Evolutionary conservation across 768 basidiomycete genomes (phyloP).

Genomic region (Leccinum disarticulatum): DNA sequence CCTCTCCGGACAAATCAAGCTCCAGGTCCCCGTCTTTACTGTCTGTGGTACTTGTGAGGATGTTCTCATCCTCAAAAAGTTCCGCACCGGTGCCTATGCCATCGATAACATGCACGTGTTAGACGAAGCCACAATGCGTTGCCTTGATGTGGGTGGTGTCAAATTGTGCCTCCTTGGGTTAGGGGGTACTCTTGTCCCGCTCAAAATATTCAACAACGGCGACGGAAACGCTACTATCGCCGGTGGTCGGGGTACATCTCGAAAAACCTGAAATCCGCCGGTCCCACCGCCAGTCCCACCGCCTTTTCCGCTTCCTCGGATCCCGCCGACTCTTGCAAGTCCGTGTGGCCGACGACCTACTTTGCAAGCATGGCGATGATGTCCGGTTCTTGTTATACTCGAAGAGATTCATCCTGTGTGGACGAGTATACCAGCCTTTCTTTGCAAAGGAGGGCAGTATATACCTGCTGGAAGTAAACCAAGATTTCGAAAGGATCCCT

Average conservation of each 20-base stretch:
- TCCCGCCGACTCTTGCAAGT: slow-evolving; percentile 64
- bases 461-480: slow-evolving; percentile 60
- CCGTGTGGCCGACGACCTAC: slow-evolving; percentile 42
- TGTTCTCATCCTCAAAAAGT: slow-evolving; percentile 88
- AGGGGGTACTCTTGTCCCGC: slow-evolving; percentile 91
- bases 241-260: slow-evolving; percentile 85
- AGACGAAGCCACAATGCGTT: slow-evolving; percentile 91
- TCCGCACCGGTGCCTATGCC: slow-evolving; percentile 77
- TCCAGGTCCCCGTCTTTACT: slow-evolving; percentile 91
- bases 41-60: slow-evolving; percentile 99
- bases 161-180: slow-evolving; percentile 93
- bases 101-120: slow-evolving; percentile 90
- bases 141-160: slow-evolving; percentile 89
- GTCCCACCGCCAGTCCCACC: slow-evolving; percentile 41
- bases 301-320: slow-evolving; percentile 64
- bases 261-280: slow-evolving; percentile 56
- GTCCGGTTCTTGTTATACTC: slow-evolving; percentile 36
- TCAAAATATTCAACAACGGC: slow-evolving; percentile 94
- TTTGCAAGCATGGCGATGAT: slow-evolving; percentile 32
- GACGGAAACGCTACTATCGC: slow-evolving; percentile 96
- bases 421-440: slow-evolving; percentile 62
- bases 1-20: slow-evolving; percentile 85
- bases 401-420: slow-evolving; percentile 59
- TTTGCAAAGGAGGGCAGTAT: slow-evolving; percentile 60
- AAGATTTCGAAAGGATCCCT: slow-evolving; percentile 45